Base-by-base conservation (phyloP, 768 basidiomycete genomes). In the Suillus alpinus region DNA sequence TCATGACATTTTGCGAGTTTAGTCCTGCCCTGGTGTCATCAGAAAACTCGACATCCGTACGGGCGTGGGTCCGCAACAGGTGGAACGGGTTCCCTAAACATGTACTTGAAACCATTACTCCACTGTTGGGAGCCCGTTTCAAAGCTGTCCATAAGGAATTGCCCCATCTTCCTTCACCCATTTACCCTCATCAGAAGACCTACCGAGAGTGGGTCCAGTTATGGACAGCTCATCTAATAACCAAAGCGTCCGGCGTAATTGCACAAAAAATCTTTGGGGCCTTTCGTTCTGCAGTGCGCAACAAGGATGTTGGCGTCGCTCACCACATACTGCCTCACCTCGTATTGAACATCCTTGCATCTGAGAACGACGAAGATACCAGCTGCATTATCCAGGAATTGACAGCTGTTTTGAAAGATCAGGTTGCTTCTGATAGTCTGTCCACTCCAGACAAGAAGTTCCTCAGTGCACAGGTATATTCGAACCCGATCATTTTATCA, bases 131-230 rank as follows among this genome's bases (percentile, higher is more conserved):
- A 62, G 81, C 83, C 43, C 81, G 84, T 40, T 92, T 86, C 69
- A 80, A 81, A 4, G 75, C 88, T 16, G 78, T 79, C 16, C 78
- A 81, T 31, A 77, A 77, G 8, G 67, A 72, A 2, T 68, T 73
- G 2, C 77, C 76, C 12, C 65, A 76, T 3, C 70, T 79, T 20
- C 73, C 78, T 55, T 84, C 88, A 64, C 95, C 96, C 2, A 86
- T 98, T 59, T 99, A 98, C 74, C 81, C 84, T 0, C 75, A 76
- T 5, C 82, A 87, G 59, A 68, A 61, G n/a, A 96, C 94, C 0
- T 99, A 98, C 74, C 86, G 95, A 44, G 95, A 98, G 73, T 99
- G 97, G 97, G 83, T 98, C 37, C 94, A 96, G 65, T 71, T 83
- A 0, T 98, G 95, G 94, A 87, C 94, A 1, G 79, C 83, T 10